Conservation (phyloP, 2,329 filamentous ascomycete species). For the Pseudocercospora fijiensis region DNA sequence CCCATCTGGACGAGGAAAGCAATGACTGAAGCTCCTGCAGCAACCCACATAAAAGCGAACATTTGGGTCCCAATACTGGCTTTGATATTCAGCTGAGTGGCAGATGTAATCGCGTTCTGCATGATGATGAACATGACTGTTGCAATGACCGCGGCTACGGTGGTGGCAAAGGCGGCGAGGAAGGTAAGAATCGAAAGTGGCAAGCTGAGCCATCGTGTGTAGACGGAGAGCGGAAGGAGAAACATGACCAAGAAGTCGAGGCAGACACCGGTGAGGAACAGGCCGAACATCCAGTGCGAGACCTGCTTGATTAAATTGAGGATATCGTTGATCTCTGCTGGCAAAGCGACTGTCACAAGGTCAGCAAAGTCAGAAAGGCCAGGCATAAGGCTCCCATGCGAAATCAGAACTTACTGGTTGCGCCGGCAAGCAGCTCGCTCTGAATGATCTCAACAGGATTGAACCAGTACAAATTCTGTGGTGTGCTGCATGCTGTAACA, state of each 20-base stretch:
- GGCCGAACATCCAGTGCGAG: conserved; percentile 83
- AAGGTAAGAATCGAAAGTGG: conserved; percentile 68
- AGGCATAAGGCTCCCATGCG: background rate
- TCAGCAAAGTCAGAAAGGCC: background rate
- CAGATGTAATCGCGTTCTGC: conserved; percentile 68
- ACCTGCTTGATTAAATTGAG: conserved; percentile 71
- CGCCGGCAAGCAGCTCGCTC: conserved; percentile 75
- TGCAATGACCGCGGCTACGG: conserved; percentile 70
- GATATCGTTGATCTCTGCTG: conserved; percentile 69
- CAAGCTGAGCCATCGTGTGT: conserved; percentile 58
- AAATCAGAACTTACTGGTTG: conserved; percentile 59
- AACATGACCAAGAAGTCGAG: conserved; percentile 73
- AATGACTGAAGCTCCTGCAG: conserved; percentile 63
- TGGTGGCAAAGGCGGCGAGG: conserved; percentile 64
- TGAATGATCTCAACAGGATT: conserved; percentile 81
- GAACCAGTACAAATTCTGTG: conserved; percentile 78
- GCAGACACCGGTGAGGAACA: conserved; percentile 72
- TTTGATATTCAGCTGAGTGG: conserved; percentile 72
- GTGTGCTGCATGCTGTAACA: conserved; percentile 72
- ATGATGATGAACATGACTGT: conserved; percentile 84
- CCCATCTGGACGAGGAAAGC: conserved; percentile 71
- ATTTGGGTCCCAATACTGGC: conserved; percentile 59
- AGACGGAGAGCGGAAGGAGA: conserved; percentile 55
- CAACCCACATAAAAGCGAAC: conserved; percentile 89
- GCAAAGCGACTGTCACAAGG: conserved; percentile 63